A percentile compares a stretch with the other conserved stretches of the same genome.
Conservation (phyloP, 2,329 filamentous ascomycete species). For the Iodosphaeria phyllophila region DNA sequence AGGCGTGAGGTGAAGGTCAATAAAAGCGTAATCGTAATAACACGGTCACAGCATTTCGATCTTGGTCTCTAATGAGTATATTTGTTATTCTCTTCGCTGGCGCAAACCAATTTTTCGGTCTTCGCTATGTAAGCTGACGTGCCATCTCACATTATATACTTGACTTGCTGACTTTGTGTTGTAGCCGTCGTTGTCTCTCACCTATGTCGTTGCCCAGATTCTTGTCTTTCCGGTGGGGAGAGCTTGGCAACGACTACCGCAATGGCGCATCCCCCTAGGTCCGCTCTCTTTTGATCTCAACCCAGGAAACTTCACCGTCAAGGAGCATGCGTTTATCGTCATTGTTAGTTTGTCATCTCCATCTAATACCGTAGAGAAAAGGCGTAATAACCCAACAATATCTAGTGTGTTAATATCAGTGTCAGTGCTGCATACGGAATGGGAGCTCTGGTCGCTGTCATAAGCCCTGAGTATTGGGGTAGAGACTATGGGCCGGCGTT, state of each 20-base stretch:
- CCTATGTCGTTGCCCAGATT: conserved; percentile 16
- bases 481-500: conserved; percentile 27
- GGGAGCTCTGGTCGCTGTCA: conserved; percentile 19
- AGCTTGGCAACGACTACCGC: conserved; percentile 13
- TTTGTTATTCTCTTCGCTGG: conserved; percentile 15
- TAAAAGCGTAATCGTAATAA: too few relatives aligned
- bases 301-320: conserved; percentile 23
- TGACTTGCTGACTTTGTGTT: background rate
- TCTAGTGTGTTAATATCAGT: too few relatives aligned
- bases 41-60: conserved; percentile 10
- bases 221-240: conserved; percentile 16
- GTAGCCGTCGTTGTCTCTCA: conserved; percentile 13
- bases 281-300: conserved; percentile 17
- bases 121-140: conserved; percentile 14
- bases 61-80: conserved; percentile 11
- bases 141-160: conserved; percentile 4
- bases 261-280: conserved; percentile 9
- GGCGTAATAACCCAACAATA: too few relatives aligned
- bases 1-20: too few relatives aligned
- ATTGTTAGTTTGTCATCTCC: conserved; percentile 24
- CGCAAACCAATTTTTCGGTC: conserved; percentile 16
- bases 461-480: conserved; percentile 19
- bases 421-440: conserved; percentile 22
- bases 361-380: too few relatives aligned
- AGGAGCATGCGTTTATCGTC: conserved; percentile 24